Evolutionary conservation across 176 grass and related monocot species (phyloP), one percentile per base, ranked within the genome.

Genomic region (Zoysia pacifica): DNA sequence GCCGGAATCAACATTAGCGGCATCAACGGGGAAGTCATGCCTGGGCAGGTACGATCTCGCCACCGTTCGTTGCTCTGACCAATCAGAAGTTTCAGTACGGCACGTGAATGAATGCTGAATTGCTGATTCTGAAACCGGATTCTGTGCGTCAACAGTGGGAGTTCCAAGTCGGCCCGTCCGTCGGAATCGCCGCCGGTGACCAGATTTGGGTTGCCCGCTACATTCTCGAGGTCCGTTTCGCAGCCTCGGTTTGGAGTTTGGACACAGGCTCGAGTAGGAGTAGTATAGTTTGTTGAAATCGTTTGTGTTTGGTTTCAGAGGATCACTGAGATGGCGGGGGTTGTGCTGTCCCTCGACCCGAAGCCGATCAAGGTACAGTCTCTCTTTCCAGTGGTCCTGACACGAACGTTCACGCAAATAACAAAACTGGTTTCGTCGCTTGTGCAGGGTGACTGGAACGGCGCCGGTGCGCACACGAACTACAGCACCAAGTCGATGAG

Each of bases 1-100:
- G 83, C 95, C 43, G 95, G 95, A 18, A 89, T 94, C 86, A 94
- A 94, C 80, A 97, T 97, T 74, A 97, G 95, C 61, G 95, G 95
- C 61, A 97, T 97, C 89, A 97, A 97, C 46, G 95, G 92, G 71
- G 95, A 97, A 88, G 95, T 97, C 81, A 97, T 97, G 95, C 95
- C 95, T 19, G 95, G 92, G 6, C 95, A 97, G 87, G 94, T 97
- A 80, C 47, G 3, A 40, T 54, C 41, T 12, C 53, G 19, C 72
- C 70, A 58, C 8, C 64, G 38, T 76, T 64, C 7, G 8, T 82
- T 64, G 28, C n/a, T 78, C 56, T 53, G 13, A 63, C 67, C 13
- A 38, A 72, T 54, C 46, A 6, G 40, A 12, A 52, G 42, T 38
- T 38, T 46, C 44, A 54, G 75, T 35, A 84, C 16, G 81, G 14